Percentiles rank a stretch among this genome's conserved stretches.
These are phyloP conservation scores for Rhizomucor pusillus DNA, from an alignment of 371 early-diverging fungal genomes.

Conservation along the genomic window DNA sequence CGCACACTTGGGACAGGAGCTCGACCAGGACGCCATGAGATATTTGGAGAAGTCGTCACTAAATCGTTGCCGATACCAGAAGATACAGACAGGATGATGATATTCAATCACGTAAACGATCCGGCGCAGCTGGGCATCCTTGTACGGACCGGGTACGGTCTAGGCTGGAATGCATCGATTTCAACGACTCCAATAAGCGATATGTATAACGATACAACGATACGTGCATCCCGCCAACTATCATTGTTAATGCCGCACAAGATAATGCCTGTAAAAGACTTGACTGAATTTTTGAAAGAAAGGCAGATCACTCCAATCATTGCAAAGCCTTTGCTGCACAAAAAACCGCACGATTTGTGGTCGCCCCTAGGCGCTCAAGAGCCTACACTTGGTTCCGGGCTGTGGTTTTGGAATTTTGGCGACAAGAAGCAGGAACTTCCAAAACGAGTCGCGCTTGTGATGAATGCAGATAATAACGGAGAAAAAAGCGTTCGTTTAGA, in stretches of 20 bases:
- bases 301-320: conserved; percentile 48
- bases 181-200: conserved; percentile 51
- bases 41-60: conserved; percentile 42
- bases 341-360: conserved; percentile 19
- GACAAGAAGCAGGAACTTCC: conserved; percentile 24
- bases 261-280: conserved; percentile 15
- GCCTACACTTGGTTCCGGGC: conserved; percentile 14
- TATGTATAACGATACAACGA: conserved; percentile 50
- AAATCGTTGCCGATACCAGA: conserved; percentile 11
- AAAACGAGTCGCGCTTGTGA: conserved; percentile 45
- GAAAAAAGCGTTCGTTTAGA: conserved; percentile 24
- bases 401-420: conserved; percentile 36
- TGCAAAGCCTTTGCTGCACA: conserved; percentile 50
- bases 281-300: conserved; percentile 27
- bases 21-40: conserved; percentile 39
- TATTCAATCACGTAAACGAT: conserved; percentile 55
- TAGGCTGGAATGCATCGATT: conserved; percentile 53
- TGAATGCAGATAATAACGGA: conserved; percentile 55
- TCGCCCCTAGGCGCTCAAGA: conserved; percentile 14
- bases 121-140: conserved; percentile 56
- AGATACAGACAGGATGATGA: conserved; percentile 29
- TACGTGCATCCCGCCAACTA: conserved; percentile 48
- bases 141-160: conserved; percentile 50
- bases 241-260: conserved; percentile 44
- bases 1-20: conserved; percentile 49